Evolutionary conservation across 2,329 filamentous ascomycete genomes (phyloP).

Genomic region (Neocucurbitaria cava): DNA sequence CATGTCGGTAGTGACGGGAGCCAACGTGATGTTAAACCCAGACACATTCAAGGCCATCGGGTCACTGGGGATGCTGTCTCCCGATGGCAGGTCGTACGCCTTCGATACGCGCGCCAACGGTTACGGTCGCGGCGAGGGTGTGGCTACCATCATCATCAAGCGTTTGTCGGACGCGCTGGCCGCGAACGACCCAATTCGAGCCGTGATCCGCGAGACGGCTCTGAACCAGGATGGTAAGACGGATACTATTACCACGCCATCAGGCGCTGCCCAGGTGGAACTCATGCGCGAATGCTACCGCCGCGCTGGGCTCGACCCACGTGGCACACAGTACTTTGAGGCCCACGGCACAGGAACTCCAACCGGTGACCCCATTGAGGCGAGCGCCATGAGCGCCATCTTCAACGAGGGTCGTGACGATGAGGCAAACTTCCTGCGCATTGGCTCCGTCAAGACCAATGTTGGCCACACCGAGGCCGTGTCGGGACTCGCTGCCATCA

Average conservation of each 20-base stretch:
- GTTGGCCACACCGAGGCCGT: constrained; percentile 8
- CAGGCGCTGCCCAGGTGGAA: constrained; percentile 17
- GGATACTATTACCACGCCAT: constrained; percentile 26
- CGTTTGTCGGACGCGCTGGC: background rate
- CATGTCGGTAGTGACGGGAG: constrained; percentile 20
- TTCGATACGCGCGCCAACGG: constrained; percentile 31
- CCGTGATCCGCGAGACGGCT: constrained; percentile 4
- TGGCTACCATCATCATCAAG: constrained; percentile 54
- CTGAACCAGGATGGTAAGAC: constrained; percentile 5
- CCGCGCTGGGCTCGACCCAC: constrained; percentile 3
- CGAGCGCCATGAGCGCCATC: constrained; percentile 1
- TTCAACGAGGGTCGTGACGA: background rate
- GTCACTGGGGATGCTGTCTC: constrained; percentile 19
- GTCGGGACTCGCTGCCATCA: constrained; percentile 6
- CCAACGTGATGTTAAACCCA: constrained; percentile 17
- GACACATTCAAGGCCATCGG: background rate
- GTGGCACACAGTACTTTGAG: constrained; percentile 10
- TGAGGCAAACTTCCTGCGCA: constrained; percentile 5
- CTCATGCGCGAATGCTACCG: constrained; percentile 20
- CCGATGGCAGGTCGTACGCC: constrained; percentile 14
- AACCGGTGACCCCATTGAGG: constrained; percentile 40
- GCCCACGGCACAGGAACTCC: constrained; percentile 60
- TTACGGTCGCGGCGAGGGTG: constrained; percentile 30
- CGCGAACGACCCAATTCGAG: constrained; percentile 7
- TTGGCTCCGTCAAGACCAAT: constrained; percentile 13